Evolutionary conservation across 2,329 filamentous ascomycete species (phyloP).

Genomic region (Aspergillus pseudoviridinutans): DNA sequence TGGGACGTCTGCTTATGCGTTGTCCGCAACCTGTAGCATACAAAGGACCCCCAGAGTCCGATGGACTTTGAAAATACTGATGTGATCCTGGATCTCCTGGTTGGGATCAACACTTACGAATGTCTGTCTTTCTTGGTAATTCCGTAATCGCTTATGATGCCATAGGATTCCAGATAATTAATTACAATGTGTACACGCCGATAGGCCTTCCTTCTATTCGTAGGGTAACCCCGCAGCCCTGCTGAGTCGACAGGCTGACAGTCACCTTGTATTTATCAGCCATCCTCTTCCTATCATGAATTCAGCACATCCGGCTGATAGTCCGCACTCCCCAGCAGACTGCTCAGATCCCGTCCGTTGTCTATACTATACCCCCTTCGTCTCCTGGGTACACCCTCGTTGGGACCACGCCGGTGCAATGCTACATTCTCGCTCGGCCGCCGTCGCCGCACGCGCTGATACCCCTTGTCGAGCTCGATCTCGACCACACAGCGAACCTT

Average conservation of each 20-base stretch:
- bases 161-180: not conserved
- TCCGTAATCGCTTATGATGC: not conserved
- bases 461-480: conserved; percentile 79
- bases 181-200: not conserved
- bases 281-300: not conserved
- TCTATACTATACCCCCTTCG: conserved; percentile 20
- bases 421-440: conserved; percentile 23
- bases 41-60: conserved; percentile 34
- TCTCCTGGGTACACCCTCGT: conserved; percentile 26
- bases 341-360: conserved; percentile 11
- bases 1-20: not conserved
- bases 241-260: too few species aligned
- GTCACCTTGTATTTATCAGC: too few species aligned
- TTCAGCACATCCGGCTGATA: conserved; percentile 6
- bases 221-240: not conserved
- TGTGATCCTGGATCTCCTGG: not conserved
- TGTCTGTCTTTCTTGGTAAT: not conserved
- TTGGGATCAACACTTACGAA: not conserved
- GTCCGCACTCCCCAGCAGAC: conserved; percentile 13
- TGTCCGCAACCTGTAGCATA: conserved; percentile 20
- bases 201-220: not conserved
- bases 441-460: conserved; percentile 66
- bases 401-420: conserved; percentile 19
- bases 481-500: conserved; percentile 81
- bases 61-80: conserved; percentile 11